These are phyloP conservation scores for Magnaporthiopsis rhizophila DNA, from an alignment of 2,329 filamentous ascomycete species.

Conservation along the genomic window DNA sequence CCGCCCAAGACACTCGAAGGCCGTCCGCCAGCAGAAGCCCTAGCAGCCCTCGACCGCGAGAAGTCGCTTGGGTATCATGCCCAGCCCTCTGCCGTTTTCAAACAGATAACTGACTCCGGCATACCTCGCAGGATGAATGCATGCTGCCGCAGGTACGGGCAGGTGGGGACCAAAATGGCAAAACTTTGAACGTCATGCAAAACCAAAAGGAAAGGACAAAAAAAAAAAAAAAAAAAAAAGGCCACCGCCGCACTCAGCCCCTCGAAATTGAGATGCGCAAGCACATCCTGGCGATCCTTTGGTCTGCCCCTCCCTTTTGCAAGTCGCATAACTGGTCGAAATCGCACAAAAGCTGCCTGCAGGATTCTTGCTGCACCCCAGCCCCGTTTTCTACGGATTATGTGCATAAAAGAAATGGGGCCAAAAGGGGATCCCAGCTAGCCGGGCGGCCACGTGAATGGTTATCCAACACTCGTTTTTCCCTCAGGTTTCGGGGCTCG, in stretches of 20 bases:
- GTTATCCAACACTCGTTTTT: neutral
- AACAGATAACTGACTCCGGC: neutral
- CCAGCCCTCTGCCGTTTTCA: neutral
- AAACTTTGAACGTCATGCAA: too few relatives aligned
- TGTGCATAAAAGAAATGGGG: neutral
- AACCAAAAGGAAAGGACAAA: too few relatives aligned
- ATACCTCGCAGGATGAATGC: neutral
- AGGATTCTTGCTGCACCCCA: neutral
- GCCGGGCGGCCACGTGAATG: neutral
- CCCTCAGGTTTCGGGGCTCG: neutral
- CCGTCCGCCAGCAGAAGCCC: too few relatives aligned
- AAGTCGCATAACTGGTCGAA: neutral
- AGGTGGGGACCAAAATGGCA: too few relatives aligned
- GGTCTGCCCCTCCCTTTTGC: neutral
- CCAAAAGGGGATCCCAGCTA: neutral
- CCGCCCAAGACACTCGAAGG: neutral
- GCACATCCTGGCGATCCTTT: neutral
- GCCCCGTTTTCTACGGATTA: neutral
- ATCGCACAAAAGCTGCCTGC: neutral
- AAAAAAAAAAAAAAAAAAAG: too few relatives aligned
- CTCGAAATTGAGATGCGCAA: neutral
- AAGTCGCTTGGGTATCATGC: neutral
- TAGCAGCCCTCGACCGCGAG: too few relatives aligned
- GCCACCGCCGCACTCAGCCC: too few relatives aligned
- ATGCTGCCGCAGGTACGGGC: neutral